A percentile compares a stretch with the other conserved stretches of the same genome.
phyloP scores from a whole-genome alignment of 768 basidiomycete genomes.

The Suillus luteus region DNA sequence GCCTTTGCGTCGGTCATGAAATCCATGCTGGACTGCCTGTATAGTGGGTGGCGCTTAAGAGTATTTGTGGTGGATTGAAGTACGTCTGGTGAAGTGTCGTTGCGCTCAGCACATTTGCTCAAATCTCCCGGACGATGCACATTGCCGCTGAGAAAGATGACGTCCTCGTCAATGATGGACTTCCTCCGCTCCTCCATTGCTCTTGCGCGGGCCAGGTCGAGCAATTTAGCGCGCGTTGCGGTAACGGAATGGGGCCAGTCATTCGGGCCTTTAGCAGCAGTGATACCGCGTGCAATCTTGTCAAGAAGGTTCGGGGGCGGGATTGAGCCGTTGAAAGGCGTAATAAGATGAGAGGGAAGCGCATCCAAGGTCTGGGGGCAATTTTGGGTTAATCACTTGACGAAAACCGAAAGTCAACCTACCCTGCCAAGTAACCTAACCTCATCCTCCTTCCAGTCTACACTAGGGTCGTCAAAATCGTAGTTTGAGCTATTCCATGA shows the following conservation, averaged over 20 bases:
- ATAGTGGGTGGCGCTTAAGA: constrained; percentile 58
- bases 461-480: constrained; percentile 60
- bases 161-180: constrained; percentile 50
- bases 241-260: constrained; percentile 86
- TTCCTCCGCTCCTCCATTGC: constrained; percentile 55
- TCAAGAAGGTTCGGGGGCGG: constrained; percentile 87
- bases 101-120: constrained; percentile 9
- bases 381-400: neutral
- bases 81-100: constrained; percentile 36
- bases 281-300: constrained; percentile 79
- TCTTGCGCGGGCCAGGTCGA: constrained; percentile 71
- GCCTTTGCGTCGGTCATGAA: constrained; percentile 61
- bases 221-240: constrained; percentile 79
- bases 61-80: constrained; percentile 52
- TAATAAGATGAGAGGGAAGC: constrained; percentile 80
- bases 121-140: constrained; percentile 5
- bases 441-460: constrained; percentile 78
- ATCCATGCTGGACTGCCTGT: constrained; percentile 87
- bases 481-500: constrained; percentile 84
- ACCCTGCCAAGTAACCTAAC: constrained; percentile 68
- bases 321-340: constrained; percentile 82
- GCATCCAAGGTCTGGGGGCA: constrained; percentile 72
- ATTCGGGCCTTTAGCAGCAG: constrained; percentile 68
- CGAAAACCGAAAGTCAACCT: constrained; percentile 27
- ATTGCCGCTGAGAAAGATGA: constrained; percentile 21